Conservation (phyloP, 345 rosid species). For the Brassica incana region DNA sequence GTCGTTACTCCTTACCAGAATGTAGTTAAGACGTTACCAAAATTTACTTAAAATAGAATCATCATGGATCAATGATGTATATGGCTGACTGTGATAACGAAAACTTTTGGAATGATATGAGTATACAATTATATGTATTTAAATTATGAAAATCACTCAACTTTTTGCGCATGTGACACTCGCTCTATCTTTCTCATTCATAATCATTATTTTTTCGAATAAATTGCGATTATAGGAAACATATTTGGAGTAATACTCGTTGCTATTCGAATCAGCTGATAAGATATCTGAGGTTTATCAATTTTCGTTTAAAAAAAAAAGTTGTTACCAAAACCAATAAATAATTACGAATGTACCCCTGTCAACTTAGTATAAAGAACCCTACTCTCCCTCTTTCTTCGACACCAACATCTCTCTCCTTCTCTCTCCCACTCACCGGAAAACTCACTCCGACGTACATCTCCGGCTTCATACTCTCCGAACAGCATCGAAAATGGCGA, state of each 20-base stretch:
- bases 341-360: slow-evolving; percentile 26
- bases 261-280: background rate
- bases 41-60: background rate
- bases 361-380: slow-evolving; percentile 3
- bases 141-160: background rate
- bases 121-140: background rate
- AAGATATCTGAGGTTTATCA: background rate
- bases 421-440: slow-evolving; percentile 22
- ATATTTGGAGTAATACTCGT: background rate
- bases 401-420: slow-evolving; percentile 1
- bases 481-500: slow-evolving; percentile 50
- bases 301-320: background rate
- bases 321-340: background rate
- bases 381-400: slow-evolving; percentile 6
- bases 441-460: slow-evolving; percentile 11
- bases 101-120: background rate
- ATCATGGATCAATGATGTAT: slow-evolving; percentile 16
- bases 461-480: background rate
- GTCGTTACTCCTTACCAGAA: background rate
- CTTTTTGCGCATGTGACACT: background rate
- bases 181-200: background rate
- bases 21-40: background rate
- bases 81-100: slow-evolving; percentile 16
- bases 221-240: background rate
- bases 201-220: background rate